Evolutionary conservation across 345 rosid species (phyloP).

Genomic region (Kandelia obovata): DNA sequence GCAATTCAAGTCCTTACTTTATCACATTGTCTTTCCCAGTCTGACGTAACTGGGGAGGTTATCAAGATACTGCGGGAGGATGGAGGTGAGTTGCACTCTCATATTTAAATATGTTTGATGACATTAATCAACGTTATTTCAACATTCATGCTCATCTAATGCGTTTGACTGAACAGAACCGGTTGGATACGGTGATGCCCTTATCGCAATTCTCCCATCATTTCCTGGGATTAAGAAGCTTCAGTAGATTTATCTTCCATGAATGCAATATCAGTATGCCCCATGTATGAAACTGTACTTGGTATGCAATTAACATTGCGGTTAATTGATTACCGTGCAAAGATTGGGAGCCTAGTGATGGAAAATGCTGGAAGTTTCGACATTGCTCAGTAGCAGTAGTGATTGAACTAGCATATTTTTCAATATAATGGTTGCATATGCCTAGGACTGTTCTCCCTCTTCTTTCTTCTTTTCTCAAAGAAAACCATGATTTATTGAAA

Average conservation of each 20-base stretch:
- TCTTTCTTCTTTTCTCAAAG: too few species aligned
- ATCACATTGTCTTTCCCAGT: conserved; percentile 40
- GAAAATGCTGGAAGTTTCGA: background rate
- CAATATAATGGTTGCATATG: too few species aligned
- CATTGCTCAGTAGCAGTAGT: background rate
- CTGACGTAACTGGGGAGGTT: conserved; percentile 76
- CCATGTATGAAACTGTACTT: background rate
- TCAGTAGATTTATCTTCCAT: conserved; percentile 34
- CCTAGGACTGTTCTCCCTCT: too few species aligned
- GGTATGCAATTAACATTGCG: background rate
- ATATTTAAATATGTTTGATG: background rate
- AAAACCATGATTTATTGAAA: too few species aligned
- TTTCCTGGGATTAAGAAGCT: conserved; percentile 93
- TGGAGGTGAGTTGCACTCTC: conserved; percentile 54
- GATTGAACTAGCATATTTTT: background rate
- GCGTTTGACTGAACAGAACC: conserved; percentile 50
- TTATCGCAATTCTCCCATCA: conserved; percentile 75
- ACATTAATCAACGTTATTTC: background rate
- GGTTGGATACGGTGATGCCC: conserved; percentile 83
- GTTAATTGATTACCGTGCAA: background rate
- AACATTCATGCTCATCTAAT: background rate
- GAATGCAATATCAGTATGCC: background rate
- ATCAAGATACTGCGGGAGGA: conserved; percentile 68
- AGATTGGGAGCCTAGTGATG: background rate
- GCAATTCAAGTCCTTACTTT: conserved; percentile 1